These are phyloP conservation scores for Fusarium xylarioides DNA, from an alignment of 2,329 filamentous ascomycete genomes.

Conservation along the genomic window DNA sequence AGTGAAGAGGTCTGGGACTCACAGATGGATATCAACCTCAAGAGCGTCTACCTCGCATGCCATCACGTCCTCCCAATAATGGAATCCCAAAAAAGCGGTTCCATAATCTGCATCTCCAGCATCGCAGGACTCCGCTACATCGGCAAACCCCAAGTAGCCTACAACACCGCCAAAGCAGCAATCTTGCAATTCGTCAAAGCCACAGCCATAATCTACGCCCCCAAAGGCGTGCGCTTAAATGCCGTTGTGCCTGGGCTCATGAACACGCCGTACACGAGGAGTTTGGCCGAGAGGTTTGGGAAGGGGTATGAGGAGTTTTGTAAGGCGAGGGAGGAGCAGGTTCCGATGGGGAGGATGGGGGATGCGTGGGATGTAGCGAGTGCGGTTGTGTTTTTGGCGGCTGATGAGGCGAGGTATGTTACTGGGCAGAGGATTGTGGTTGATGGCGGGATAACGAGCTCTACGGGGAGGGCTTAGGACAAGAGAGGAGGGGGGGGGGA, in stretches of 20 bases:
- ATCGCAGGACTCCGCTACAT: constrained; percentile 63
- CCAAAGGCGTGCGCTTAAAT: constrained; percentile 59
- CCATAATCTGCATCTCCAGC: constrained; percentile 59
- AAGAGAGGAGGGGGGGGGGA: background rate
- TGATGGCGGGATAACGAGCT: constrained; percentile 56
- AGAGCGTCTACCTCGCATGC: constrained; percentile 62
- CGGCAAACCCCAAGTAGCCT: constrained; percentile 61
- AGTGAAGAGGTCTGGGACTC: constrained; percentile 59
- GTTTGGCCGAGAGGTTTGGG: constrained; percentile 55
- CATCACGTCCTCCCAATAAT: constrained; percentile 64
- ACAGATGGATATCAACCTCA: constrained; percentile 65
- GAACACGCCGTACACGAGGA: constrained; percentile 60
- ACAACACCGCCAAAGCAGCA: constrained; percentile 61
- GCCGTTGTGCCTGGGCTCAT: constrained; percentile 66
- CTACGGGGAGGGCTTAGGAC: constrained; percentile 45
- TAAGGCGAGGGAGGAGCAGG: constrained; percentile 61
- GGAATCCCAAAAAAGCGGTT: constrained; percentile 55
- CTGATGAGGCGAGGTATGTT: constrained; percentile 67
- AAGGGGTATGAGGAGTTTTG: constrained; percentile 59
- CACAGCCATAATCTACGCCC: constrained; percentile 60
- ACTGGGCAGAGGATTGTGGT: constrained; percentile 65
- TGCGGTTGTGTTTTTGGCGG: constrained; percentile 65
- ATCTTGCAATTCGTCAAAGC: constrained; percentile 60
- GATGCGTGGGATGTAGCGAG: constrained; percentile 68
- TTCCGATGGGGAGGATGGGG: constrained; percentile 68